phyloP scores from a whole-genome alignment of 2,329 filamentous ascomycete species.

The Ampelomyces quisqualis region DNA sequence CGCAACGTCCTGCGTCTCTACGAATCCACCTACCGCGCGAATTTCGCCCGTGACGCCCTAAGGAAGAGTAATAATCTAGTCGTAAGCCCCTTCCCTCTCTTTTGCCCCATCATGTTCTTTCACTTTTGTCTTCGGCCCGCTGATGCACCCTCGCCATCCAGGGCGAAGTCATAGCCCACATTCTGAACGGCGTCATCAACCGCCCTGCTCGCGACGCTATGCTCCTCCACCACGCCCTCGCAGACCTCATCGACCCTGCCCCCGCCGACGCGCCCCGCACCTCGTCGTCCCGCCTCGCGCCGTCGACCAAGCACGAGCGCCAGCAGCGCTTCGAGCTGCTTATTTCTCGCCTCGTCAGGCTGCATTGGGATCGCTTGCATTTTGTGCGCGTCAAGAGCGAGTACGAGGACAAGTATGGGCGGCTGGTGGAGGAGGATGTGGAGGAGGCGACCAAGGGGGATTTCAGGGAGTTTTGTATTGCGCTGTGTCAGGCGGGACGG shows the following conservation, averaged over 20 bases:
- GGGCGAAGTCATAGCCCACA: slow-evolving; percentile 92
- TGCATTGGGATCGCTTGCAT: slow-evolving; percentile 90
- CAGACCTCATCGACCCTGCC: slow-evolving; percentile 51
- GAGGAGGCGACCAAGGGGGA: slow-evolving; percentile 73
- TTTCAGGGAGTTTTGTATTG: slow-evolving; percentile 74
- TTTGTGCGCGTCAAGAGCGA: slow-evolving; percentile 76
- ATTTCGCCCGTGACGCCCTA: slow-evolving; percentile 86
- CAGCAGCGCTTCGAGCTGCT: slow-evolving; percentile 78
- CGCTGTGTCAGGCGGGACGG: slow-evolving; percentile 50
- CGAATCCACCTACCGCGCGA: slow-evolving; percentile 69
- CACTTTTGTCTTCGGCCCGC: too few relatives aligned
- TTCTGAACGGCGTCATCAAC: slow-evolving; percentile 96
- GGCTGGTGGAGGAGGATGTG: slow-evolving; percentile 74
- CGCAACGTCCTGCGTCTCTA: slow-evolving; percentile 77
- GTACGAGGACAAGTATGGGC: slow-evolving; percentile 74
- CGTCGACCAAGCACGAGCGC: slow-evolving; percentile 40
- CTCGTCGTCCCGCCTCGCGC: slow-evolving; percentile 18
- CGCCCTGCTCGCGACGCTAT: slow-evolving; percentile 89
- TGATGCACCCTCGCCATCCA: too few relatives aligned
- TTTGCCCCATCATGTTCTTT: too few relatives aligned
- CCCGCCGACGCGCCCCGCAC: slow-evolving; percentile 19
- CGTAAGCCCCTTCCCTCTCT: slow-evolving; percentile 60
- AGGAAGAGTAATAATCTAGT: slow-evolving; percentile 89
- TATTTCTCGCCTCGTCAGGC: slow-evolving; percentile 80
- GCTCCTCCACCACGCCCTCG: slow-evolving; percentile 83